A percentile compares a stretch with the other conserved stretches of the same genome.
phyloP scores from a whole-genome alignment of 805 yeast genomes.

The Candida coleopterorum region DNA sequence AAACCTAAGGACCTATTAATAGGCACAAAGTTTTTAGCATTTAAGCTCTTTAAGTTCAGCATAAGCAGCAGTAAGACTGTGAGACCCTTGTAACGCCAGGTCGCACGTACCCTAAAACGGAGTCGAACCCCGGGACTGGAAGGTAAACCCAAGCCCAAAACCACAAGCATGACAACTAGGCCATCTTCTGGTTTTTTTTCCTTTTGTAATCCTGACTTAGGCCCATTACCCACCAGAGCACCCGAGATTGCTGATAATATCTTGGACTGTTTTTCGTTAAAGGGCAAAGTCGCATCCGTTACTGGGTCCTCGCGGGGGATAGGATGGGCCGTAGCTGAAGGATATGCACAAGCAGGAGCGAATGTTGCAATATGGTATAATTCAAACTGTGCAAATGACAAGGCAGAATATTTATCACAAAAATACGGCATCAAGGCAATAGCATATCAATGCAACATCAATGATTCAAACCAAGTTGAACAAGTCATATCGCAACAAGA shows the following conservation, averaged over 20 bases:
- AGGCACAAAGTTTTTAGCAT: too few species aligned
- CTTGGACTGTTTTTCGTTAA: constrained; percentile 26
- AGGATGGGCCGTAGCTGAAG: constrained; percentile 32
- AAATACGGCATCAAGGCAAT: constrained; percentile 57
- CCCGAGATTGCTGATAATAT: constrained; percentile 52
- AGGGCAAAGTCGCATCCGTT: constrained; percentile 29
- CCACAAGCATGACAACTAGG: too few species aligned
- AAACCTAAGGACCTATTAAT: too few species aligned
- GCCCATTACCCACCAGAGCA: constrained; percentile 47
- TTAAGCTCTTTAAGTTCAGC: too few species aligned
- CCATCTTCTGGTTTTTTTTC: too few species aligned
- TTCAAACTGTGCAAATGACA: constrained; percentile 38
- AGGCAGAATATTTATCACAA: constrained; percentile 23
- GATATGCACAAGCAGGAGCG: constrained; percentile 34
- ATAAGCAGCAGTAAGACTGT: too few species aligned
- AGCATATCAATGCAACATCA: constrained; percentile 45
- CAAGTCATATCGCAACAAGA: constrained; percentile 27
- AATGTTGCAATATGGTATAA: constrained; percentile 40
- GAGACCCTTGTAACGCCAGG: too few species aligned
- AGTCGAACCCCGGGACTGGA: too few species aligned
- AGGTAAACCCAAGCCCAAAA: too few species aligned
- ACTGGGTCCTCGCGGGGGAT: constrained; percentile 38
- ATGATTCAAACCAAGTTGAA: constrained; percentile 33
- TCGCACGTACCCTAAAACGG: too few species aligned
- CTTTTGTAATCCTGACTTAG: constrained; percentile 23